Evolutionary conservation across 176 grass and related monocot genomes (phyloP).

Genomic region (Carex myosuroides): DNA sequence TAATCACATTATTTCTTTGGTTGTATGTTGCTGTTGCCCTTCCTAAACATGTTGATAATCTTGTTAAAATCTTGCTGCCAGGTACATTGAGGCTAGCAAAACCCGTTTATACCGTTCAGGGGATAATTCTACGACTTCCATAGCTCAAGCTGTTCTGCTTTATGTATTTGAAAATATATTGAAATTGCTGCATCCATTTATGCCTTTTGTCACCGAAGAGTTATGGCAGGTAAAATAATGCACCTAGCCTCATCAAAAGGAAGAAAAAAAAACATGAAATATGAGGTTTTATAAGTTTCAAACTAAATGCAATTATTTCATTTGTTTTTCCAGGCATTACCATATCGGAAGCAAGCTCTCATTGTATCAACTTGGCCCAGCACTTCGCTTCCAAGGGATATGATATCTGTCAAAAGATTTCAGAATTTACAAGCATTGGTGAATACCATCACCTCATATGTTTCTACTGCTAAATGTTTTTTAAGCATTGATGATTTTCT

Average conservation of each 20-base stretch:
- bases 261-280: not conserved
- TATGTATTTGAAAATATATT: conserved; percentile 98
- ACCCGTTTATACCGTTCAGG: conserved; percentile 79
- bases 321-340: conserved; percentile 60
- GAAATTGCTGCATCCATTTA: conserved; percentile 91
- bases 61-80: conserved; percentile 22
- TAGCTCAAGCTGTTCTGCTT: conserved; percentile 59
- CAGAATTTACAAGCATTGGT: conserved; percentile 95
- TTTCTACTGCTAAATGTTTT: not conserved
- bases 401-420: conserved; percentile 79
- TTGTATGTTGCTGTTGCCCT: not conserved
- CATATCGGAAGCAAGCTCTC: conserved; percentile 71
- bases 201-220: conserved; percentile 98
- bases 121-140: conserved; percentile 45
- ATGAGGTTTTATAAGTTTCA: not conserved
- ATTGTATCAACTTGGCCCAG: conserved; percentile 75
- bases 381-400: conserved; percentile 65
- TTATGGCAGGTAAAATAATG: conserved; percentile 83
- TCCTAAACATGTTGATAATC: not conserved
- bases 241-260: not conserved
- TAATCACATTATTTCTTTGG: not conserved
- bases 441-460: conserved; percentile 29
- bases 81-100: conserved; percentile 99
- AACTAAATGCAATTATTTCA: not conserved
- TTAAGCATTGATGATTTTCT: conserved; percentile 8